Conservation (phyloP, 768 basidiomycete species). For the Suillus americanus region DNA sequence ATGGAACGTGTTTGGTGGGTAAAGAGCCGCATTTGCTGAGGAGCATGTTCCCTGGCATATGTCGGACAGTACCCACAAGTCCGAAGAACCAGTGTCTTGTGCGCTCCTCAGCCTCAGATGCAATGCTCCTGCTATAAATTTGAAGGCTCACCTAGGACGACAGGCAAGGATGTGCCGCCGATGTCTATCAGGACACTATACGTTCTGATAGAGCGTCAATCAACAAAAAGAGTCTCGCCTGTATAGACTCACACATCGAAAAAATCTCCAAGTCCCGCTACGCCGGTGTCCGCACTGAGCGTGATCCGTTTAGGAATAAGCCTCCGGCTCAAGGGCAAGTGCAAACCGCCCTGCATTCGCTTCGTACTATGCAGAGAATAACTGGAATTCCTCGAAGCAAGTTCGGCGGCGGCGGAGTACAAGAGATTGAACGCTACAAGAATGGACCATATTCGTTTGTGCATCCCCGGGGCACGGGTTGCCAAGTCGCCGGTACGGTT, state of each 20-base stretch:
- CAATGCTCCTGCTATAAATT: background rate
- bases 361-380: background rate
- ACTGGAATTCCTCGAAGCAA: background rate
- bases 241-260: slow-evolving; percentile 53
- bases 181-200: slow-evolving; percentile 63
- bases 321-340: slow-evolving; percentile 23
- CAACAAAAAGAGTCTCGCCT: slow-evolving; percentile 3
- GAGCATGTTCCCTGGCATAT: slow-evolving; percentile 48
- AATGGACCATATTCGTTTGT: background rate
- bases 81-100: slow-evolving; percentile 75
- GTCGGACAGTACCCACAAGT: slow-evolving; percentile 71
- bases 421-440: background rate
- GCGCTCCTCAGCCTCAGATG: background rate
- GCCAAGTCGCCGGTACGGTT: background rate
- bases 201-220: slow-evolving; percentile 38
- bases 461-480: background rate
- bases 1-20: slow-evolving; percentile 49
- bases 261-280: slow-evolving; percentile 58
- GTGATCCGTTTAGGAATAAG: slow-evolving; percentile 2
- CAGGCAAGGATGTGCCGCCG: slow-evolving; percentile 49
- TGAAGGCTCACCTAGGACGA: slow-evolving; percentile 55
- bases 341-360: slow-evolving; percentile 19
- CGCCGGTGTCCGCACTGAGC: slow-evolving; percentile 27
- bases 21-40: slow-evolving; percentile 40
- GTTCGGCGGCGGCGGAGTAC: background rate